Base-by-base conservation (phyloP, 2,329 filamentous ascomycete species). In the Aspergillus aculeatus region DNA sequence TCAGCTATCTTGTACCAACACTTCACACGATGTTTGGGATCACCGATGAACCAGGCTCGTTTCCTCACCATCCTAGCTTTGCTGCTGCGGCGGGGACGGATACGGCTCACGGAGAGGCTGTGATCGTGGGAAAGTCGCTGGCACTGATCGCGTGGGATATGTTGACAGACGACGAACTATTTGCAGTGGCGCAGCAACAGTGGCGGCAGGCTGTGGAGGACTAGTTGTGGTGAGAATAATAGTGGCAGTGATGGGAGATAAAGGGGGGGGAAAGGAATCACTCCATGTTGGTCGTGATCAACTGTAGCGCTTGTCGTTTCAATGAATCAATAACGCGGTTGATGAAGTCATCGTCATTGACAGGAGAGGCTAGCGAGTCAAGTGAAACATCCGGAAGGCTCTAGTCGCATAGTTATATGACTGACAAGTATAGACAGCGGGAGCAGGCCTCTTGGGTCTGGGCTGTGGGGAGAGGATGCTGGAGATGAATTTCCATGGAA, bases 21-120 rank as follows among this genome's bases (percentile, higher is more conserved):
- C 78, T 84, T 53, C 82, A 84, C 62, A 78, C 79, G 4, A 78
- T 75, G 32, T 83, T 84, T 59, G 73, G 69, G 1, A 80, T 84
- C 35, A 73, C 77, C 0, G 72, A 76, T 1, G 64, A 72, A 0
- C 71, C 75, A 12, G 76, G 69, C 4, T 62, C 66, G 0, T 72
- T 64, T 24, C 72, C 68, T 4, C 77, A 79, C 76, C 24, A 75
- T 32, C 75, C 77, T 7, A 66, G 71, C 4, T 84, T 84, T 66
- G 74, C 81, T 0, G 75, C 73, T 0, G 79, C 77, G 0, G 81
- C 82, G 3, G 77, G 76, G 10, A 76, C 73, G 62, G 51, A 80
- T 69, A 44, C 66, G 56, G 77, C 79, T 0, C 78, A 81, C 59
- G 64, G 68, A 0, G 71, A 73, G n/a, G 78, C 80, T 0, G 64